Base-by-base conservation (phyloP, 768 basidiomycete species). In the Dendrothele bispora region DNA sequence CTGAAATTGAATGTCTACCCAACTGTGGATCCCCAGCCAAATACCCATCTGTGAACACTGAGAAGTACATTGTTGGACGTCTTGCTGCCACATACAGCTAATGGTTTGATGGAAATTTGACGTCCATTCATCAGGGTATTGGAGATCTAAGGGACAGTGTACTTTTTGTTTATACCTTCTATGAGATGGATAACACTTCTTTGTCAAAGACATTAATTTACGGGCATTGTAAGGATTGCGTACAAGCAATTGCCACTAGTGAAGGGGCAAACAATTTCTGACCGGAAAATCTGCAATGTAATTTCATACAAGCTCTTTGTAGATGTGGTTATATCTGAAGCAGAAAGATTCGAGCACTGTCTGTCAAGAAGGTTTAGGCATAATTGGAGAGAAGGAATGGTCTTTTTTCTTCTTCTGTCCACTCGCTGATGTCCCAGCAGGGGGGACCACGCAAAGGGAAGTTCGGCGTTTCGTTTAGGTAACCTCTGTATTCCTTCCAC, bases 31-130 rank as follows among this genome's bases (percentile, higher is more conserved):
- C 64, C 25, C 66, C 68, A 43, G 66, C 73, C 8, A 90, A 85
- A 66, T 89, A 91, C 60, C 67, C 75, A n/a, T 66, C 87, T 1
- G 72, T 91, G 44, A 85, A 79, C 43, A 80, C 89, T 2, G 87
- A 84, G 48, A 75, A 81, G 41, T 92, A 92, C 52, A 88, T 93
- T 50, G 80, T 91, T 21, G 79, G 85, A 21, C 75, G 88, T 36
- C 65, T 89, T 54, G 68, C 79, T 12, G 79, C 67, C 38, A 86
- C 84, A 8, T 84, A 83, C 55, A 62, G 67, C 20, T 81, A 54
- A 71, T 34, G 20, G 45, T 38, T 8, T 21, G 8, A 15, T 41
- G 39, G n/a, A n/a, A n/a, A n/a, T n/a, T n/a, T n/a, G n/a, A n/a
- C n/a, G n/a, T n/a, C n/a, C n/a, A n/a, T n/a, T n/a, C n/a, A n/a